phyloP scores from a whole-genome alignment of 2,329 filamentous ascomycete species.

The Aspergillus versicolor region DNA sequence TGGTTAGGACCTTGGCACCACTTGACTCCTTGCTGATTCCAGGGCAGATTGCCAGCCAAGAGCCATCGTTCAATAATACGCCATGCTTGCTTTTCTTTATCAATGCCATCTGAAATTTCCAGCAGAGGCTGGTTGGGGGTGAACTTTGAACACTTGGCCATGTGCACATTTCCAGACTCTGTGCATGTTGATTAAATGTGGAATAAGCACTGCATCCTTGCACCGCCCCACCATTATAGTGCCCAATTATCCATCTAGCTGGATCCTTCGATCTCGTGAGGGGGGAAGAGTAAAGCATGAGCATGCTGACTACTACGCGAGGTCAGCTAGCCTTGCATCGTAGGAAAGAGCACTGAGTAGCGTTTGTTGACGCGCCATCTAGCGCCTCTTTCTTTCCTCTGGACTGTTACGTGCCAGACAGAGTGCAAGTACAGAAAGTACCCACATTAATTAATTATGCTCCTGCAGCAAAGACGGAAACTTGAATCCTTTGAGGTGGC shows the following conservation, averaged over 20 bases:
- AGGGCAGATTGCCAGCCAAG: slow-evolving; percentile 2
- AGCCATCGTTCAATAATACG: neutral
- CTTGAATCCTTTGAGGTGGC: slow-evolving; percentile 1
- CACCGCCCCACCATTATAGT: slow-evolving; percentile 23
- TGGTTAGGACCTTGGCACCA: neutral
- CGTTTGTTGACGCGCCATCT: slow-evolving; percentile 8
- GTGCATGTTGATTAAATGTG: slow-evolving; percentile 15
- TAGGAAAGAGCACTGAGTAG: too few relatives aligned
- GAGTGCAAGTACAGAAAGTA: neutral
- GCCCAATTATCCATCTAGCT: slow-evolving; percentile 19
- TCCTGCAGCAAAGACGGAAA: neutral
- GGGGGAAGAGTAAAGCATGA: slow-evolving; percentile 5
- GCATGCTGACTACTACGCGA: neutral
- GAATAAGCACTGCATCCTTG: slow-evolving; percentile 33
- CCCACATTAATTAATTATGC: neutral
- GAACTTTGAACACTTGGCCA: slow-evolving; percentile 3
- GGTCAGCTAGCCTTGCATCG: too few relatives aligned
- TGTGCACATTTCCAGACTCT: slow-evolving; percentile 7
- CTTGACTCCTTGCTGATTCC: slow-evolving; percentile 3
- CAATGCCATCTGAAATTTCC: neutral
- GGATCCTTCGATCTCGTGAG: slow-evolving; percentile 15
- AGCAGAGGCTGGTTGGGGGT: neutral
- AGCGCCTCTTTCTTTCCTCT: neutral
- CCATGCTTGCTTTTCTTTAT: neutral
- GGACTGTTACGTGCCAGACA: neutral